Percentiles rank a stretch among this genome's conserved stretches.
Evolutionary conservation across 495 filamentous ascomycete genomes (phyloP).

Genomic region (Podospora pseudocomata): DNA sequence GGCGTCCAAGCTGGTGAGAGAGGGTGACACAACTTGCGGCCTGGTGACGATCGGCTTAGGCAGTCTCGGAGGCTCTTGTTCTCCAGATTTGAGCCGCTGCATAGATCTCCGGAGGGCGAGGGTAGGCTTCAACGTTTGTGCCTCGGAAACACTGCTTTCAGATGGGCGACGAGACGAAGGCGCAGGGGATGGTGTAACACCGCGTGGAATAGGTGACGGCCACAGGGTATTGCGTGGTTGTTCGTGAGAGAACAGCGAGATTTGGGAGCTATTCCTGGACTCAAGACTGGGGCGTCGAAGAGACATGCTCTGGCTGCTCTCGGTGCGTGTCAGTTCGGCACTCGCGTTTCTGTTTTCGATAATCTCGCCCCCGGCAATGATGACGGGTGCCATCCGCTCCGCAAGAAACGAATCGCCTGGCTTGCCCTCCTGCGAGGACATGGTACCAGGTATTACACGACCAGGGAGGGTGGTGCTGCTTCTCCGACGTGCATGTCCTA

Average conservation of each 20-base stretch:
- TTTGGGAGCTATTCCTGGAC: conserved; percentile 42
- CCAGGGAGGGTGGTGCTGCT: conserved; percentile 51
- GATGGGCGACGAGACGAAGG: conserved; percentile 40
- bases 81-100: conserved; percentile 43
- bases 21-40: conserved; percentile 37
- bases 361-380: conserved; percentile 73
- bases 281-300: conserved; percentile 49
- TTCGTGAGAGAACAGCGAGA: conserved; percentile 42
- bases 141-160: conserved; percentile 52
- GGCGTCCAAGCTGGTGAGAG: conserved; percentile 48
- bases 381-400: conserved; percentile 78
- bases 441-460: conserved; percentile 46
- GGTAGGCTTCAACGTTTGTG: conserved; percentile 38
- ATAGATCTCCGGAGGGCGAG: conserved; percentile 52
- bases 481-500: conserved; percentile 57
- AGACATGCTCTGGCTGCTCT: conserved; percentile 59
- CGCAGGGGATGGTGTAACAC: conserved; percentile 20
- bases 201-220: conserved; percentile 50
- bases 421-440: conserved; percentile 48
- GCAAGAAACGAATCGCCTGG: conserved; percentile 54
- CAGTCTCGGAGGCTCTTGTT: conserved; percentile 37
- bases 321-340: conserved; percentile 54
- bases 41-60: conserved; percentile 44
- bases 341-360: conserved; percentile 56
- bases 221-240: conserved; percentile 42